phyloP scores from a whole-genome alignment of 78 protist genomes.

The Dictyostelium citrinum region DNA sequence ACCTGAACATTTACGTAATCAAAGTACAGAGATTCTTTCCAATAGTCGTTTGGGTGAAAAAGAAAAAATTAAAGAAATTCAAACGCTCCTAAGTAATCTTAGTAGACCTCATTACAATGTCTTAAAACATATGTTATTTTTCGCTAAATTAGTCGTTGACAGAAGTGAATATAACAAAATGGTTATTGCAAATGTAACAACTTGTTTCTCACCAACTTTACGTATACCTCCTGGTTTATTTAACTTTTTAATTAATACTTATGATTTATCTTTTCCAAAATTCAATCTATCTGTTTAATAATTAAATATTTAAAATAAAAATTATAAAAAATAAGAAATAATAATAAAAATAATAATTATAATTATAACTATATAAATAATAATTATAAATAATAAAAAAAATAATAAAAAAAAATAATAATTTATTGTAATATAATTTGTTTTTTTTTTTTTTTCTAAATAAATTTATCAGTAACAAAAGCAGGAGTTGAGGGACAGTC shows the following conservation, averaged over 20 bases:
- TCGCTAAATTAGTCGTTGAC: constrained; percentile 53
- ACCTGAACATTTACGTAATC: not conserved
- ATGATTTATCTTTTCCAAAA: constrained; percentile 40
- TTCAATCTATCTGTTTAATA: not conserved
- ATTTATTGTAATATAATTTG: not conserved
- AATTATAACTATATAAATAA: not conserved
- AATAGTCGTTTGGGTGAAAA: constrained; percentile 1
- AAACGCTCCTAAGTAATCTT: not conserved
- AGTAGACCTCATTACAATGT: constrained; percentile 27
- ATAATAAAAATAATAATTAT: not conserved
- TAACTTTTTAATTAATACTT: constrained; percentile 26
- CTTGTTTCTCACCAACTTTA: constrained; percentile 60
- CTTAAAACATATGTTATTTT: constrained; percentile 56
- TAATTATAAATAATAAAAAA: not conserved
- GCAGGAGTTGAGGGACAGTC: not conserved
- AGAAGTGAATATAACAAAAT: constrained; percentile 51
- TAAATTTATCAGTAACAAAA: not conserved
- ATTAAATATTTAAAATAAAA: not conserved
- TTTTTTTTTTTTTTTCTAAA: not conserved
- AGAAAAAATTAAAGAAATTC: constrained; percentile 15
- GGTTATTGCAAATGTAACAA: constrained; percentile 70
- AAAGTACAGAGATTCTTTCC: not conserved
- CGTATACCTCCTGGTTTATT: constrained; percentile 58
- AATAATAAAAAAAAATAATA: not conserved
- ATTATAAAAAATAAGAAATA: not conserved